A percentile compares a stretch with the other conserved stretches of the same genome.
Evolutionary conservation across 306 rosid genomes (phyloP).

Genomic region (Ziziphus jujuba): DNA sequence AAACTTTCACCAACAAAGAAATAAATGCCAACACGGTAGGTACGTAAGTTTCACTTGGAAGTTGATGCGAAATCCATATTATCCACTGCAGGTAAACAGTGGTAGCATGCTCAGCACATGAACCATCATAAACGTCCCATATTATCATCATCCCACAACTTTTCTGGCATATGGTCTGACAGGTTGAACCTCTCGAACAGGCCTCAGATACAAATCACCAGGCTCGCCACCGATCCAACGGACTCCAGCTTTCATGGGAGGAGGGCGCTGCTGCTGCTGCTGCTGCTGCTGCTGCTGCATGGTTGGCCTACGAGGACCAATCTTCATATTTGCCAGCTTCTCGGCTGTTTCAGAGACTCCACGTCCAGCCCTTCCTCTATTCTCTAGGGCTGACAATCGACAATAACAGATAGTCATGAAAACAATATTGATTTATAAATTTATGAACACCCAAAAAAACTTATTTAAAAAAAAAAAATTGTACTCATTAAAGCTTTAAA

Average conservation of each 20-base stretch:
- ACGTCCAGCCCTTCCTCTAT: constrained; percentile 46
- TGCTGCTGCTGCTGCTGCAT: constrained; percentile 38
- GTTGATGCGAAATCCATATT: too few relatives aligned
- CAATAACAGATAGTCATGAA: neutral
- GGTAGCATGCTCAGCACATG: too few relatives aligned
- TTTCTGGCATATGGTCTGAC: constrained; percentile 64
- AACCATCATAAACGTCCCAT: too few relatives aligned
- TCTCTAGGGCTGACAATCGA: constrained; percentile 36
- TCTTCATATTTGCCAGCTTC: constrained; percentile 69
- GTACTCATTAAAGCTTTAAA: too few relatives aligned
- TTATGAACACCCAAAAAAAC: too few relatives aligned
- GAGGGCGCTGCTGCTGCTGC: constrained; percentile 35
- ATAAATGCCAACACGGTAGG: too few relatives aligned
- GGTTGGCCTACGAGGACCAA: constrained; percentile 52
- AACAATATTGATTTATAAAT: too few relatives aligned
- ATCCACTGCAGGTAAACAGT: too few relatives aligned
- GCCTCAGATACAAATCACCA: constrained; percentile 55
- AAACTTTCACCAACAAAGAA: too few relatives aligned
- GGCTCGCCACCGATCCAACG: constrained; percentile 75
- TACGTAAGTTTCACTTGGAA: too few relatives aligned
- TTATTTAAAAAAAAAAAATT: too few relatives aligned
- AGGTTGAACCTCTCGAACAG: constrained; percentile 53
- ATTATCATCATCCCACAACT: constrained; percentile 60
- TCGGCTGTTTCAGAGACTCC: constrained; percentile 73
- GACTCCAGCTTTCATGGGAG: constrained; percentile 84